These are phyloP conservation scores for Sporothrix phasma DNA, from an alignment of 2,329 filamentous ascomycete genomes.

Conservation along the genomic window DNA sequence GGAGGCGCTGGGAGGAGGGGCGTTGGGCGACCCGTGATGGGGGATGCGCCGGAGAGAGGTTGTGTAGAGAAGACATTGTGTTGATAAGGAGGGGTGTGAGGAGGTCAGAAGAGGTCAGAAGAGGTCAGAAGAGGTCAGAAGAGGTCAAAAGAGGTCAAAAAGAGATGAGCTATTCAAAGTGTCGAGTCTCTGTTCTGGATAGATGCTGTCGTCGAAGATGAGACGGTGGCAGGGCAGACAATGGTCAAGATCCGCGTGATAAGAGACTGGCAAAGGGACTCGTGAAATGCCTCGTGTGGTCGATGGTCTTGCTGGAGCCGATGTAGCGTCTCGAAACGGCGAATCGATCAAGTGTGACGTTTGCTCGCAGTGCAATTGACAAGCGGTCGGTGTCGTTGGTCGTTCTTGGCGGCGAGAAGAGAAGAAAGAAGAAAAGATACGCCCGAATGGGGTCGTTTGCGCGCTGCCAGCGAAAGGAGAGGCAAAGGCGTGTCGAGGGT, in stretches of 20 bases:
- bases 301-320: background rate
- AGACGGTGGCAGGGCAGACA: background rate
- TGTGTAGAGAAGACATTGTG: slow-evolving; percentile 10
- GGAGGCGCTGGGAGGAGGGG: background rate
- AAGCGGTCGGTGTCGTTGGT: background rate
- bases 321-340: background rate
- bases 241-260: background rate
- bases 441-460: background rate
- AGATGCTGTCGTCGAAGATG: background rate
- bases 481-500: background rate
- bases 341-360: background rate
- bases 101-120: background rate
- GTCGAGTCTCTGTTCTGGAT: too few relatives aligned
- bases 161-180: too few relatives aligned
- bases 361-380: background rate
- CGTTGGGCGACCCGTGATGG: slow-evolving; percentile 6
- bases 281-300: background rate
- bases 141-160: background rate
- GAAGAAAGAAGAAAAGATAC: background rate
- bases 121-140: background rate
- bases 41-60: slow-evolving; percentile 5
- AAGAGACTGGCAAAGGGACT: background rate
- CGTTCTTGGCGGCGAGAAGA: background rate
- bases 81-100: background rate
- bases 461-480: background rate